Conservation (phyloP, 2,329 filamentous ascomycete species). For the Fonsecaea erecta region DNA sequence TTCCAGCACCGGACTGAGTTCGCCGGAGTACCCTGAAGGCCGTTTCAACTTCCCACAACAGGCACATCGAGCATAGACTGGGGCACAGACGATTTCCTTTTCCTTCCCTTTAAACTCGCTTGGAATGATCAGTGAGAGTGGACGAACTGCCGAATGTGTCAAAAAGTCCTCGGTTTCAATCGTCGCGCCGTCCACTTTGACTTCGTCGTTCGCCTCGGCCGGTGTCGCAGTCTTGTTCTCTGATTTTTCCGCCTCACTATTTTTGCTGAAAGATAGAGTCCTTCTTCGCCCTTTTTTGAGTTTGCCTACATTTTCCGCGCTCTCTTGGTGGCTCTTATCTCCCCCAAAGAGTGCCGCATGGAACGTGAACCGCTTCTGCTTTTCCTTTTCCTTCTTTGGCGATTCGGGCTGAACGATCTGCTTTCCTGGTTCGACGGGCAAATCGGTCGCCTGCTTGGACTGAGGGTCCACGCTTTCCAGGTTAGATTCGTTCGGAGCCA, state of each 20-base stretch:
- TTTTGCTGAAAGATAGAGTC: slow-evolving; percentile 24
- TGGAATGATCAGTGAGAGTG: slow-evolving; percentile 30
- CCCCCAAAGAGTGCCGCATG: slow-evolving; percentile 24
- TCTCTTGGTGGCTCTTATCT: slow-evolving; percentile 21
- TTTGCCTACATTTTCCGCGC: slow-evolving; percentile 17
- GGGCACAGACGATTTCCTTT: slow-evolving; percentile 28
- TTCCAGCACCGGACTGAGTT: slow-evolving; percentile 36
- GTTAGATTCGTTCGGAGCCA: neutral
- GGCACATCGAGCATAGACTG: slow-evolving; percentile 34
- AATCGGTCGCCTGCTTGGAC: neutral
- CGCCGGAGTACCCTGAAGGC: slow-evolving; percentile 28
- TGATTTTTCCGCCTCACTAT: neutral
- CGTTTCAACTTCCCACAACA: slow-evolving; percentile 37
- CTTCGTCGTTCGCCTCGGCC: neutral
- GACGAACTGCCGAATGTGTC: slow-evolving; percentile 32
- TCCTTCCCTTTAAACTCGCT: slow-evolving; percentile 34
- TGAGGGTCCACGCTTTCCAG: neutral
- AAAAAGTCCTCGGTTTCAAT: slow-evolving; percentile 19
- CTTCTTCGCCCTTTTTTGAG: slow-evolving; percentile 28
- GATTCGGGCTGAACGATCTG: slow-evolving; percentile 10
- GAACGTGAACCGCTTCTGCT: slow-evolving; percentile 29
- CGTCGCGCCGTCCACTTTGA: slow-evolving; percentile 17
- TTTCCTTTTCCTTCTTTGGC: slow-evolving; percentile 31
- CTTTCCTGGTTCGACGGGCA: neutral
- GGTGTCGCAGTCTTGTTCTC: neutral